Percentiles rank a stretch among this genome's conserved stretches.
These are phyloP conservation scores for Tagetes erecta DNA, from an alignment of 129 eudicot genomes.

Conservation along the genomic window DNA sequence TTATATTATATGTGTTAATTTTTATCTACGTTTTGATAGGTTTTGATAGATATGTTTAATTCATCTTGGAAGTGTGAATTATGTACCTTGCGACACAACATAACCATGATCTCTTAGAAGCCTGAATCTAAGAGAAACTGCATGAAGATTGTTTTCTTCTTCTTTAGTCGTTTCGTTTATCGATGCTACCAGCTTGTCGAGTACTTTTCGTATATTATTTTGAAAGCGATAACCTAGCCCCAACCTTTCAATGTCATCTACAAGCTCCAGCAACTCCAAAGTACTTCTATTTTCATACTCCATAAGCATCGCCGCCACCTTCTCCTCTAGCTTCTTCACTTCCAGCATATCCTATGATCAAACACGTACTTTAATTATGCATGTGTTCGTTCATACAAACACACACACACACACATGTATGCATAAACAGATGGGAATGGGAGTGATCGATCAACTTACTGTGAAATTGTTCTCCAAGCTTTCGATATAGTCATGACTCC, in stretches of 20 bases:
- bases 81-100: not conserved
- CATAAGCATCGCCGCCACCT: not conserved
- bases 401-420: not conserved
- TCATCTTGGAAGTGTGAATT: not conserved
- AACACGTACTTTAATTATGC: not conserved
- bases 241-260: conserved; percentile 15
- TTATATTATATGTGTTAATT: too few species aligned
- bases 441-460: not conserved
- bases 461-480: not conserved
- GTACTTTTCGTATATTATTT: not conserved
- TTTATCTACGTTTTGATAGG: too few species aligned
- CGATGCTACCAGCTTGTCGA: not conserved
- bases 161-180: not conserved
- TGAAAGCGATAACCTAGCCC: conserved; percentile 5
- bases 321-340: conserved; percentile 11
- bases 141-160: conserved; percentile 2
- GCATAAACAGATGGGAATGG: not conserved
- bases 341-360: not conserved
- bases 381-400: not conserved
- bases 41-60: too few species aligned
- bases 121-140: not conserved
- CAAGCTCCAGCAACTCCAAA: conserved; percentile 8
- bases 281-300: conserved; percentile 2
- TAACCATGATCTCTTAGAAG: conserved; percentile 17
- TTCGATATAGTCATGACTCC: not conserved